Conservation (phyloP, 495 filamentous ascomycete species). For the Pyrenula massariospora region DNA sequence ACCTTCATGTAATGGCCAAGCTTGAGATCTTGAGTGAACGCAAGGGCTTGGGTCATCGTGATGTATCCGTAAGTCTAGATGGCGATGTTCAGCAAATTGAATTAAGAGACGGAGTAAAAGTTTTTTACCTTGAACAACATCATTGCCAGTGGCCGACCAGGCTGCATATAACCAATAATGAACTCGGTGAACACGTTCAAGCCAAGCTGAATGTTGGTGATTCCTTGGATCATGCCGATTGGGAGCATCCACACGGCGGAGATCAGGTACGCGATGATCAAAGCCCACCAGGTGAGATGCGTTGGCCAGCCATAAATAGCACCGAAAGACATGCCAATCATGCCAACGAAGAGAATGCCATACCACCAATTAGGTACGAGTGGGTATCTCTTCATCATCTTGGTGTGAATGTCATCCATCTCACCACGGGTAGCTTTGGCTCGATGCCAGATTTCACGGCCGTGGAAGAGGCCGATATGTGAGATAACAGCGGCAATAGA, state of each 20-base stretch:
- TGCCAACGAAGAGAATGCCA: slow-evolving; percentile 27
- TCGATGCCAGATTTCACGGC: slow-evolving; percentile 39
- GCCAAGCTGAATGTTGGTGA: slow-evolving; percentile 41
- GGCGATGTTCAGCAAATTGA: too few species aligned
- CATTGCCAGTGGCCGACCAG: slow-evolving; percentile 46
- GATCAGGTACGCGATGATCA: slow-evolving; percentile 38
- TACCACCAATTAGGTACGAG: slow-evolving; percentile 58
- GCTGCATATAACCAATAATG: slow-evolving; percentile 52
- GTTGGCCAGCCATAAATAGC: slow-evolving; percentile 40
- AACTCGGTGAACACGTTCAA: slow-evolving; percentile 53
- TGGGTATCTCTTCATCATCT: slow-evolving; percentile 47
- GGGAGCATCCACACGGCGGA: slow-evolving; percentile 38
- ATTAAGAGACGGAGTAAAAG: too few species aligned
- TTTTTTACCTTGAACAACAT: slow-evolving; percentile 49
- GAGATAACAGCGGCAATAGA: slow-evolving; percentile 42
- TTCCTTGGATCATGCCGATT: slow-evolving; percentile 39
- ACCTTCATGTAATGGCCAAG: slow-evolving; percentile 58
- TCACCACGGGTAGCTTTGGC: slow-evolving; percentile 36
- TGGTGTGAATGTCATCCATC: slow-evolving; percentile 54
- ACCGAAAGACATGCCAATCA: slow-evolving; percentile 39
- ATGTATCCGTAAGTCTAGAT: slow-evolving; percentile 45
- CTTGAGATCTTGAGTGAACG: slow-evolving; percentile 40
- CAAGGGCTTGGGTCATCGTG: slow-evolving; percentile 42
- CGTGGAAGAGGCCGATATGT: slow-evolving; percentile 43
- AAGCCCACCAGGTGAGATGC: slow-evolving; percentile 38